A percentile compares a stretch with the other conserved stretches of the same genome.
Evolutionary conservation across 495 filamentous ascomycete genomes (phyloP).

Genomic region (Penicillium roqueforti): DNA sequence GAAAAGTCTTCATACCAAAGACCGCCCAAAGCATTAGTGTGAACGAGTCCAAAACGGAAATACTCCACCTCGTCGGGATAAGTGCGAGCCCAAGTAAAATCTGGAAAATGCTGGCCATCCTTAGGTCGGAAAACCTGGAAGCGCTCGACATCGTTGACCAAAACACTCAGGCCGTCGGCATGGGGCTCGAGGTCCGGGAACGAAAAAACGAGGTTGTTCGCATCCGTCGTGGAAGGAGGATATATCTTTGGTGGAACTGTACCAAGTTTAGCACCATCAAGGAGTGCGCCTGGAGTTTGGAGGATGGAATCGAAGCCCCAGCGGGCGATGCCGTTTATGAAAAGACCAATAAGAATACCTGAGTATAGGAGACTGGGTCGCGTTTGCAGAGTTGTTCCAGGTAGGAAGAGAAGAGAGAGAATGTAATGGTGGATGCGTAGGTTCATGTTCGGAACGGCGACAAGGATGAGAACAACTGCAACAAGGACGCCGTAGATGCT

Average conservation of each 20-base stretch:
- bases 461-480: constrained; percentile 38
- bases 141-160: constrained; percentile 59
- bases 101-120: constrained; percentile 29
- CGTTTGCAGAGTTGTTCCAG: constrained; percentile 55
- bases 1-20: constrained; percentile 71
- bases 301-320: constrained; percentile 63
- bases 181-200: constrained; percentile 35
- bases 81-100: constrained; percentile 44
- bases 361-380: constrained; percentile 56
- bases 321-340: constrained; percentile 63
- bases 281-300: constrained; percentile 50
- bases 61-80: constrained; percentile 57
- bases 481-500: constrained; percentile 59
- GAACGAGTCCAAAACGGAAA: constrained; percentile 76
- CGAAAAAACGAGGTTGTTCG: constrained; percentile 45
- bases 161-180: constrained; percentile 53
- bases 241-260: constrained; percentile 43
- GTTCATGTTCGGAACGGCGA: constrained; percentile 54
- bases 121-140: constrained; percentile 42
- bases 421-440: constrained; percentile 66
- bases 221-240: constrained; percentile 27
- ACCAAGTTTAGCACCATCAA: constrained; percentile 47
- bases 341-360: constrained; percentile 58
- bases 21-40: constrained; percentile 45
- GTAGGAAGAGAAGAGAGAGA: constrained; percentile 54